Conservation (phyloP, 371 early-diverging fungal genomes). For the Mucor mucedo region DNA sequence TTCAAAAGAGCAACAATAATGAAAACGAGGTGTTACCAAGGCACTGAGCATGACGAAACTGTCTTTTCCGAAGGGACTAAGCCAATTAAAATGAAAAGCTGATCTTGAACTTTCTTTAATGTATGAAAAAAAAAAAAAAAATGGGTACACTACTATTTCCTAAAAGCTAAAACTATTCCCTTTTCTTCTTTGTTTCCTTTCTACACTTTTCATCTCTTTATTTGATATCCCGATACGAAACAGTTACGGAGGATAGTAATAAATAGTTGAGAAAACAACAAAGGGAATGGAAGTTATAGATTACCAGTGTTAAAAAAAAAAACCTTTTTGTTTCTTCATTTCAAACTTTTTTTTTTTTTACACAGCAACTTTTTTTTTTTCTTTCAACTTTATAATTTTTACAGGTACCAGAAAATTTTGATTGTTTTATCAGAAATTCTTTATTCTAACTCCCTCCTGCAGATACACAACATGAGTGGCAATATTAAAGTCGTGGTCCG, state of each 20-base stretch:
- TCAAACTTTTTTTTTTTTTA: neutral
- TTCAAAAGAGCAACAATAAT: too few species aligned
- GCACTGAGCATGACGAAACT: too few species aligned
- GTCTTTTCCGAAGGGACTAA: too few species aligned
- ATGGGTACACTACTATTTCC: neutral
- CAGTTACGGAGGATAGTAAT: slow-evolving; percentile 8
- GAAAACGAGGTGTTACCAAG: too few species aligned
- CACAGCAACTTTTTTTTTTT: neutral
- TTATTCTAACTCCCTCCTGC: neutral
- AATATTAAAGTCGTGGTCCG: slow-evolving; percentile 84
- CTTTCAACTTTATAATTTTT: neutral
- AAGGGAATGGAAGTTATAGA: neutral
- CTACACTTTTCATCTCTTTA: neutral
- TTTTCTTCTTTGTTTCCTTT: neutral
- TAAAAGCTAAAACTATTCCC: neutral
- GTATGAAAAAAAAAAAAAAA: neutral
- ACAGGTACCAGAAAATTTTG: neutral
- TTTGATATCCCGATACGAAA: slow-evolving; percentile 1
- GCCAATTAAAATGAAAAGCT: neutral
- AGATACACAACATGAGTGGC: slow-evolving; percentile 23
- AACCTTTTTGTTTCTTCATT: neutral
- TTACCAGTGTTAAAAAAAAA: neutral
- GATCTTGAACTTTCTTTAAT: neutral
- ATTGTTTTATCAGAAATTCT: neutral
- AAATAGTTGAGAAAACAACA: neutral